Base-by-base conservation (phyloP, 139 green algal genomes). In the Coccomyxa sp. region DNA sequence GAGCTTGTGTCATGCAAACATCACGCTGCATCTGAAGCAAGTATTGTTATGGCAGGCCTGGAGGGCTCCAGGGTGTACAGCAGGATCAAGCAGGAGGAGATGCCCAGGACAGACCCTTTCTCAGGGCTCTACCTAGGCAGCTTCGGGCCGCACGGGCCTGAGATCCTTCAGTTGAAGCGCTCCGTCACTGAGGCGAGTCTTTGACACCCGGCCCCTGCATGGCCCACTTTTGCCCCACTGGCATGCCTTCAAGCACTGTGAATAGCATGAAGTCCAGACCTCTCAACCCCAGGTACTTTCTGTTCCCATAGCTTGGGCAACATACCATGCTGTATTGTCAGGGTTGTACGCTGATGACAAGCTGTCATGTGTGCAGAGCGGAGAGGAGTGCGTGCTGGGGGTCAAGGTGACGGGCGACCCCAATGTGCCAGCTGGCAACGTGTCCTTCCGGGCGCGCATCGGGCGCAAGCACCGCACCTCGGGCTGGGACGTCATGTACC, bases 341-440 rank as follows among this genome's bases (percentile, higher is more conserved):
- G n/a, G n/a, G n/a, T n/a, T n/a, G n/a, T n/a, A n/a, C n/a, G n/a
- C n/a, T n/a, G n/a, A n/a, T n/a, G n/a, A n/a, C n/a, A n/a, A n/a
- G n/a, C n/a, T n/a, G n/a, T n/a, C n/a, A n/a, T n/a, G n/a, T n/a
- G n/a, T 68, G 70, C 79, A 84, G 64, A 83, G 90, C 40, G 90
- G 85, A 27, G 81, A 91, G 58, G 92, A 97, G 76, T 90, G 81
- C 69, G 89, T 97, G 68, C 36, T 86, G 36, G 95, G 76, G 10
- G 79, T 86, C 35, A 98, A 98, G 81, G 64, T 98, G 9, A 98
- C 94, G 10, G 95, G 95, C 1, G 95, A 98, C 83, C 75, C 73
- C 29, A 97, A 97, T 71, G 94, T 98, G 75, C 95, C 93, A 2
- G 91, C 92, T 0, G 93, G 94, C 54, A 74, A 87, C 29, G 73